These are phyloP conservation scores for Phyllosticta paracitricarpa DNA, from an alignment of 2,329 filamentous ascomycete genomes.

Conservation along the genomic window DNA sequence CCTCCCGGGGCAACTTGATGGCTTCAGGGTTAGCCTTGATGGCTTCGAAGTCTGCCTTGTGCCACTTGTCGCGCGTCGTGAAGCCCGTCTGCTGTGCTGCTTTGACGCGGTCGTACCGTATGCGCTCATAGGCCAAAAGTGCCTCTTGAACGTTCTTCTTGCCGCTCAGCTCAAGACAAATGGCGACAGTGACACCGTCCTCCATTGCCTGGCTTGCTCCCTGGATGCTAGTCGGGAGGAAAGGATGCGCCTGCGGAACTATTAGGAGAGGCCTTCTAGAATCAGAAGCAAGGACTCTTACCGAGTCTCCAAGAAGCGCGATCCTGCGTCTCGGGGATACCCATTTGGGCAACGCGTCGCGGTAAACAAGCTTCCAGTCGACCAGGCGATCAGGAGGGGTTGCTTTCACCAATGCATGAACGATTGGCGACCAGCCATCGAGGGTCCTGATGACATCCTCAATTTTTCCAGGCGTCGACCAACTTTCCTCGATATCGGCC, in stretches of 20 bases:
- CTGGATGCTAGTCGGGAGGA: slow-evolving; percentile 43
- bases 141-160: slow-evolving; percentile 15
- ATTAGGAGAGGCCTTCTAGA: too few species aligned
- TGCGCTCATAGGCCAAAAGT: slow-evolving; percentile 17
- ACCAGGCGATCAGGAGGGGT: slow-evolving; percentile 31
- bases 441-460: slow-evolving; percentile 19
- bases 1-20: slow-evolving; percentile 20
- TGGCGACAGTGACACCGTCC: slow-evolving; percentile 25
- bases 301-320: slow-evolving; percentile 32
- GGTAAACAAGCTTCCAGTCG: slow-evolving; percentile 46
- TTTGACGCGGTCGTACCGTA: slow-evolving; percentile 17
- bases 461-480: slow-evolving; percentile 24
- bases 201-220: slow-evolving; percentile 44
- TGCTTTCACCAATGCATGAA: slow-evolving; percentile 37
- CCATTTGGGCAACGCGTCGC: slow-evolving; percentile 42
- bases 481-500: slow-evolving; percentile 24
- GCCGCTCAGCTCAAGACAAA: slow-evolving; percentile 13
- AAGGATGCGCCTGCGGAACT: slow-evolving; percentile 33
- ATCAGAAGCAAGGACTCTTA: too few species aligned
- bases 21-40: slow-evolving; percentile 16
- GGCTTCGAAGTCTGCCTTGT: slow-evolving; percentile 17
- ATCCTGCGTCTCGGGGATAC: slow-evolving; percentile 37
- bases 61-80: slow-evolving; percentile 19
- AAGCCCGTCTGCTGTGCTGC: slow-evolving; percentile 19
- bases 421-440: slow-evolving; percentile 33